Percentiles rank a stretch among this genome's conserved stretches.
Evolutionary conservation across 257 asterid species (phyloP).

Genomic region (Capsicum chinense): DNA sequence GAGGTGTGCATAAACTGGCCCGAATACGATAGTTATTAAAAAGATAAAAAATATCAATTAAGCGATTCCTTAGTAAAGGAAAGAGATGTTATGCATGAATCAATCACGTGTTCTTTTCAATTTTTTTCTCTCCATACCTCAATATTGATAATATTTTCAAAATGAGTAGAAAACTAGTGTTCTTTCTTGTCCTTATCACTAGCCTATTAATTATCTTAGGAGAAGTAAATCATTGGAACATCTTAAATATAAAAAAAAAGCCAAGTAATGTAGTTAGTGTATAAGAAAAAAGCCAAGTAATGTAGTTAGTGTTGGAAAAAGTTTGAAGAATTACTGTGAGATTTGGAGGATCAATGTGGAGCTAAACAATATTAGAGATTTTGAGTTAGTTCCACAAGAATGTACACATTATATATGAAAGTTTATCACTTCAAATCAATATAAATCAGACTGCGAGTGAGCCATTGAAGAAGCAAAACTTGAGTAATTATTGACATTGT

Average conservation of each 20-base stretch:
- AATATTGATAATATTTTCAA: background rate
- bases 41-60: background rate
- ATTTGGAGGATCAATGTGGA: constrained; percentile 61
- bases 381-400: constrained; percentile 56
- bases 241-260: constrained; percentile 37
- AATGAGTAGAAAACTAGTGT: constrained; percentile 39
- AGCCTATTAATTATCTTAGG: constrained; percentile 36
- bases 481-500: constrained; percentile 38
- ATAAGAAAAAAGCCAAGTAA: constrained; percentile 5
- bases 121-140: too few relatives aligned
- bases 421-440: constrained; percentile 57
- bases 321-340: constrained; percentile 58
- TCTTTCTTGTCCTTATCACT: constrained; percentile 32
- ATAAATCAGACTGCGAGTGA: constrained; percentile 42
- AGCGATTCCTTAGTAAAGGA: background rate
- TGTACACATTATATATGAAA: constrained; percentile 42
- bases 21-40: too few relatives aligned
- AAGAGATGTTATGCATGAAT: too few relatives aligned
- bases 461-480: constrained; percentile 48
- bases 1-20: too few relatives aligned
- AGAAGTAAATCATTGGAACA: constrained; percentile 51
- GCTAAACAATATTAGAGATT: constrained; percentile 49
- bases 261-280: background rate
- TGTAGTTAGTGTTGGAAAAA: constrained; percentile 13
- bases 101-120: too few relatives aligned